Conservation (phyloP, 2,329 filamentous ascomycete species). For the Gliomastix tumulicola region DNA sequence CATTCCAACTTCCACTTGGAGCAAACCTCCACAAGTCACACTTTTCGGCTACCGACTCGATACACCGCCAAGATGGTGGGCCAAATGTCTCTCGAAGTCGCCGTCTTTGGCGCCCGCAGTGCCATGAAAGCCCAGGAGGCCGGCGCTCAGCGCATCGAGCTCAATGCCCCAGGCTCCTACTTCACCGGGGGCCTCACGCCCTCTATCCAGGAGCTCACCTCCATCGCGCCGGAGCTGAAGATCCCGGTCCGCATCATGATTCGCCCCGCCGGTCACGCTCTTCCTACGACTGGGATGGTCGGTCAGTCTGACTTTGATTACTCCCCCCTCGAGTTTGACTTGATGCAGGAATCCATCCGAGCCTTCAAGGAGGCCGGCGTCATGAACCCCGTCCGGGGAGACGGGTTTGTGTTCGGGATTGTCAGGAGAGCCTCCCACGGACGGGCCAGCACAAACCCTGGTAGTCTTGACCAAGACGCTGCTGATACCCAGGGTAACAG, state of each 20-base stretch:
- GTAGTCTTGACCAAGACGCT: conserved; percentile 2
- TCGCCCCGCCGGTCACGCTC: conserved; percentile 32
- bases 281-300: too few species aligned
- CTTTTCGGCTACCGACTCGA: too few species aligned
- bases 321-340: conserved; percentile 28
- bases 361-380: conserved; percentile 26
- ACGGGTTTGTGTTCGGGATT: conserved; percentile 52
- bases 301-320: conserved; percentile 39
- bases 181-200: conserved; percentile 44
- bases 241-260: conserved; percentile 48
- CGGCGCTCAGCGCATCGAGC: conserved; percentile 44
- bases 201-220: conserved; percentile 25
- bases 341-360: conserved; percentile 33
- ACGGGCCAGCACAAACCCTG: too few species aligned
- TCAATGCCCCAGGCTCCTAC: conserved; percentile 47
- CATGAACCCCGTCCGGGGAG: conserved; percentile 31
- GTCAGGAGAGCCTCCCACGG: conserved; percentile 16
- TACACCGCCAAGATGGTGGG: too few species aligned
- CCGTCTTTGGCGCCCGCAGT: conserved; percentile 40
- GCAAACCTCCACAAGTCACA: too few species aligned
- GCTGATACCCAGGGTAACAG: conserved; percentile 5
- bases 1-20: too few species aligned
- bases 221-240: conserved; percentile 15
- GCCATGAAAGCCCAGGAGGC: conserved; percentile 29
- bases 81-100: conserved; percentile 51